phyloP scores from a whole-genome alignment of 805 yeast species.

The Diddensiella caesifluorescens region DNA sequence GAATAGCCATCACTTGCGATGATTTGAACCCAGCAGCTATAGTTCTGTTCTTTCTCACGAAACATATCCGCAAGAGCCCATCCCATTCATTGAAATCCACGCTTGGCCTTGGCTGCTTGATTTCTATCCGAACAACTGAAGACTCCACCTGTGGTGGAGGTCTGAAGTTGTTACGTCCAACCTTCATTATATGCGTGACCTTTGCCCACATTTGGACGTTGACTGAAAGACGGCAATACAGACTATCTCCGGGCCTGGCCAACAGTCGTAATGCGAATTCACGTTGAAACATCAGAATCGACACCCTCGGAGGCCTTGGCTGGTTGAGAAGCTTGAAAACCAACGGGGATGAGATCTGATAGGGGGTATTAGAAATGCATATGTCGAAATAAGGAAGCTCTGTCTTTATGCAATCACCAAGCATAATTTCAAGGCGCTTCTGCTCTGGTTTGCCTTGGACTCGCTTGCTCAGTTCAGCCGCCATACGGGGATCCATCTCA shows the following conservation, averaged over 20 bases:
- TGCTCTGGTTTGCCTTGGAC: slow-evolving; percentile 96
- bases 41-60: slow-evolving; percentile 89
- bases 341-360: slow-evolving; percentile 94
- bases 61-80: slow-evolving; percentile 84
- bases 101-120: slow-evolving; percentile 89
- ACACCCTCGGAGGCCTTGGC: slow-evolving; percentile 91
- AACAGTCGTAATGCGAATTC: slow-evolving; percentile 90
- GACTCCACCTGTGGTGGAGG: slow-evolving; percentile 99
- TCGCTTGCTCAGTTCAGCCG: slow-evolving; percentile 94
- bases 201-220: slow-evolving; percentile 99
- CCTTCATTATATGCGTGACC: slow-evolving; percentile 97
- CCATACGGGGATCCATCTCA: slow-evolving; percentile 99
- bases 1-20: slow-evolving; percentile 65
- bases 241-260: slow-evolving; percentile 94
- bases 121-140: slow-evolving; percentile 88
- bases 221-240: slow-evolving; percentile 90
- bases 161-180: slow-evolving; percentile 90
- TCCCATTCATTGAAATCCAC: slow-evolving; percentile 96
- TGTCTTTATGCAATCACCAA: slow-evolving; percentile 95
- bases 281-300: slow-evolving; percentile 95
- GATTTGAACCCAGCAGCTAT: slow-evolving; percentile 90
- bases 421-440: slow-evolving; percentile 81
- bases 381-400: slow-evolving; percentile 93
- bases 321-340: slow-evolving; percentile 87
- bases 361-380: slow-evolving; percentile 95